Conservation (phyloP, 2,329 filamentous ascomycete species). For the Penicillium corylophilum region DNA sequence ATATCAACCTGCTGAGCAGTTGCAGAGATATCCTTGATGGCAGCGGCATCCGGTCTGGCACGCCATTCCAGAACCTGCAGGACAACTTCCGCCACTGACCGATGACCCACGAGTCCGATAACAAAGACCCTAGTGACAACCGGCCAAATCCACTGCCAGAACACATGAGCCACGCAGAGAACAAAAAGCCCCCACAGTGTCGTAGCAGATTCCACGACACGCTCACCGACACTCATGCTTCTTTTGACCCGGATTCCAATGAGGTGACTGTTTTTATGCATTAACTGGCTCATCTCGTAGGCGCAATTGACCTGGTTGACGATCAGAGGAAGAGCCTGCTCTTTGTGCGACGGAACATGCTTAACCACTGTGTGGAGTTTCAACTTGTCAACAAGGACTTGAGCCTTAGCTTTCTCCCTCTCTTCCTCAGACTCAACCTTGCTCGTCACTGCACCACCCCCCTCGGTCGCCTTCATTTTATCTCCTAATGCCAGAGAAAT, state of each 20-base stretch:
- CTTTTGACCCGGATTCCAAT: constrained; percentile 78
- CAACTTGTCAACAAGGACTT: constrained; percentile 76
- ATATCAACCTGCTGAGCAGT: constrained; percentile 98
- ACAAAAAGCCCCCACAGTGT: constrained; percentile 76
- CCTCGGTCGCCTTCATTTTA: constrained; percentile 52
- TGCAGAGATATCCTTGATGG: constrained; percentile 91
- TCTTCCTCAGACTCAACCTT: constrained; percentile 73
- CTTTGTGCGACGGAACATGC: constrained; percentile 75
- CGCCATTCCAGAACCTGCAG: constrained; percentile 83
- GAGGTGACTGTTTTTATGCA: constrained; percentile 87
- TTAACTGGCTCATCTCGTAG: constrained; percentile 77
- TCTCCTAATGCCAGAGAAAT: constrained; percentile 84
- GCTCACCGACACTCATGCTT: constrained; percentile 86
- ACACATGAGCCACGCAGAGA: constrained; percentile 66
- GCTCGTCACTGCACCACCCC: constrained; percentile 41
- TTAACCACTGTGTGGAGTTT: constrained; percentile 82
- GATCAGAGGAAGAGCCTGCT: constrained; percentile 75
- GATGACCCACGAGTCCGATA: constrained; percentile 74
- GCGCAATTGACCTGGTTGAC: constrained; percentile 96
- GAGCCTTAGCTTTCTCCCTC: constrained; percentile 62
- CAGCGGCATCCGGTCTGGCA: constrained; percentile 71
- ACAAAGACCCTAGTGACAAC: constrained; percentile 71
- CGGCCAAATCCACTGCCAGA: constrained; percentile 75
- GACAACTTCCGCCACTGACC: constrained; percentile 75
- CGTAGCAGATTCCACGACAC: constrained; percentile 88